Evolutionary conservation across 345 rosid genomes (phyloP).

Genomic region (Lepidium didymum): DNA sequence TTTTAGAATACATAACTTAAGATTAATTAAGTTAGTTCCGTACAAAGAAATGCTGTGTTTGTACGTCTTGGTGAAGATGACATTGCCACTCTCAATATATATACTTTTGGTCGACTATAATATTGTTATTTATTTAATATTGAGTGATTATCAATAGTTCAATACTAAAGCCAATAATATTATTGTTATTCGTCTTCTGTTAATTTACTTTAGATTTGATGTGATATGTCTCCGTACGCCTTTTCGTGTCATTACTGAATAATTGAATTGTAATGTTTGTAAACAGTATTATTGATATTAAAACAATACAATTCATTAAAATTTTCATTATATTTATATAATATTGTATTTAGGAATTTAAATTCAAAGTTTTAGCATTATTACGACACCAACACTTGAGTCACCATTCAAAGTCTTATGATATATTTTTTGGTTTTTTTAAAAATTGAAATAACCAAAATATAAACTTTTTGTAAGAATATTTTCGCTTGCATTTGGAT

Average conservation of each 20-base stretch:
- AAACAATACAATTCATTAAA: not conserved
- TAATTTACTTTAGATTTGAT: constrained; percentile 8
- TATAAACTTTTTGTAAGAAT: no score
- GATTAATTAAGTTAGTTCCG: not conserved
- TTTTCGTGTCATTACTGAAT: constrained; percentile 14
- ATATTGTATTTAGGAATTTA: no score
- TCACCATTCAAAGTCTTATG: no score
- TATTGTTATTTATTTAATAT: not conserved
- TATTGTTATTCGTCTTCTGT: not conserved
- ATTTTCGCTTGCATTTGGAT: no score
- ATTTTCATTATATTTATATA: no score
- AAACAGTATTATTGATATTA: not conserved
- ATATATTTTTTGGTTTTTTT: no score
- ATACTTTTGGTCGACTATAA: not conserved
- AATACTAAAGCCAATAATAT: not conserved
- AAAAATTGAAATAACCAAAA: no score
- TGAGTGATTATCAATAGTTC: not conserved
- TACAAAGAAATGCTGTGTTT: constrained; percentile 3
- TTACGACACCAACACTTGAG: no score
- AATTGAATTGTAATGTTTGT: not conserved
- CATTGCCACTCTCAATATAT: not conserved
- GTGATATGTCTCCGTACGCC: constrained; percentile 28
- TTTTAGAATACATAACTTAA: not conserved
- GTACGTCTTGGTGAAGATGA: constrained; percentile 5
- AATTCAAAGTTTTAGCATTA: no score